phyloP scores from a whole-genome alignment of 768 basidiomycete genomes.

The Mycena rosella region DNA sequence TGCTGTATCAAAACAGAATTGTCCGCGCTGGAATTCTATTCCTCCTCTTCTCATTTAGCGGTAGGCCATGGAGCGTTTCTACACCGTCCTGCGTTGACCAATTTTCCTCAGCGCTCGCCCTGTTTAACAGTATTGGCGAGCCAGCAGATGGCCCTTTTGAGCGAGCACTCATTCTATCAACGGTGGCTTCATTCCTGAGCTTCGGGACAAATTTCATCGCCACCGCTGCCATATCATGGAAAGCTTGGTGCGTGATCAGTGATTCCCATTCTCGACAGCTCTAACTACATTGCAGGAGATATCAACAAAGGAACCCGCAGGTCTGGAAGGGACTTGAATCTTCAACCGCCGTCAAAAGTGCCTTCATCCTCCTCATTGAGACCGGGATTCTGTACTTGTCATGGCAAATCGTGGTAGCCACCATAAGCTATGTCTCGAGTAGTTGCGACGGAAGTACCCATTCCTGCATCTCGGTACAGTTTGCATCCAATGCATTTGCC shows the following conservation, averaged over 20 bases:
- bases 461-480: slow-evolving; percentile 15
- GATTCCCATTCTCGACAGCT: too few relatives aligned
- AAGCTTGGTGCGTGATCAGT: too few relatives aligned
- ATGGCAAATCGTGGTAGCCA: slow-evolving; percentile 4
- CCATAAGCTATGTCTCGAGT: slow-evolving; percentile 13
- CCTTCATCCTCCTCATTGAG: too few relatives aligned
- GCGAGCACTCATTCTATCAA: slow-evolving; percentile 24
- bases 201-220: too few relatives aligned
- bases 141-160: slow-evolving; percentile 21
- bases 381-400: too few relatives aligned
- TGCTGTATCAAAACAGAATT: slow-evolving; percentile 22
- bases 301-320: too few relatives aligned
- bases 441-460: slow-evolving; percentile 2
- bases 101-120: slow-evolving; percentile 4
- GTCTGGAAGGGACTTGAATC: too few relatives aligned
- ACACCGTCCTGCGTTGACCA: not conserved
- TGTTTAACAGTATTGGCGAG: slow-evolving; percentile 23
- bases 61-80: too few relatives aligned
- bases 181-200: not conserved
- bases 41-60: slow-evolving; percentile 17
- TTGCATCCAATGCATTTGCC: not conserved
- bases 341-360: too few relatives aligned
- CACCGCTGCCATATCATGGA: too few relatives aligned
- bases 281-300: too few relatives aligned
- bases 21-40: slow-evolving; percentile 21